Base-by-base conservation (phyloP, 2,329 filamentous ascomycete genomes). In the Talaromyces pinophilus region DNA sequence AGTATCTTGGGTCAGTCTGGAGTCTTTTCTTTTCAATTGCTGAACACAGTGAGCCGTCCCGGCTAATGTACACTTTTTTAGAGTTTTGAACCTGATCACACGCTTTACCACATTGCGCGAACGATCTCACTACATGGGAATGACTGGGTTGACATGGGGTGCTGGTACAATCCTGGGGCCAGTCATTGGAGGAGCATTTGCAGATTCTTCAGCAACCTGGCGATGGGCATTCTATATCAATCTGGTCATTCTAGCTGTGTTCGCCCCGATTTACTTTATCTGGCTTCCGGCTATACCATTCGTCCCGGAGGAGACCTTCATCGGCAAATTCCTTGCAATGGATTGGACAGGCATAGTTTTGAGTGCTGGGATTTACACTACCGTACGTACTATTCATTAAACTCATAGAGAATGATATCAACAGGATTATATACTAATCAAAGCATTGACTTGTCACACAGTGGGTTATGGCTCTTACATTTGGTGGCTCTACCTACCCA, bases 171-270 rank as follows among this genome's bases (percentile, higher is more conserved):
- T 33, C 13, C 15, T 54, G 5, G 25, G 50, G 3, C 50, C 50
- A 30, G 28, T 54, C 1, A 11, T 54, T 17, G 25, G 50, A 30
- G 50, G 50, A 54, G 50, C 25, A 1, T 54, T 54, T 54, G 28
- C 25, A 28, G 28, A 33, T 28, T 28, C 25, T n/a, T 54, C 50
- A 10, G 50, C 28, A 28, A 30, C 13, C 5, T 54, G 50, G 50
- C 25, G 50, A 54, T 54, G 50, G 50, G 25, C 50, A 28, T 54
- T 54, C 15, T 54, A 54, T 30, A 54, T 54, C 28, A 54, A 54
- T 11, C 25, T 54, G 3, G 25, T 54, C 25, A 54, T 54, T 30
- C 25, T 30, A 10, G 50, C 50, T 33, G 50, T 30, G 2, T 54
- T 15, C 25, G 25, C 25, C 13, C 50, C 25, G 6, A 30, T 54